phyloP scores from a whole-genome alignment of 371 early-diverging fungal species.

The Nosema muscidifuracis region DNA sequence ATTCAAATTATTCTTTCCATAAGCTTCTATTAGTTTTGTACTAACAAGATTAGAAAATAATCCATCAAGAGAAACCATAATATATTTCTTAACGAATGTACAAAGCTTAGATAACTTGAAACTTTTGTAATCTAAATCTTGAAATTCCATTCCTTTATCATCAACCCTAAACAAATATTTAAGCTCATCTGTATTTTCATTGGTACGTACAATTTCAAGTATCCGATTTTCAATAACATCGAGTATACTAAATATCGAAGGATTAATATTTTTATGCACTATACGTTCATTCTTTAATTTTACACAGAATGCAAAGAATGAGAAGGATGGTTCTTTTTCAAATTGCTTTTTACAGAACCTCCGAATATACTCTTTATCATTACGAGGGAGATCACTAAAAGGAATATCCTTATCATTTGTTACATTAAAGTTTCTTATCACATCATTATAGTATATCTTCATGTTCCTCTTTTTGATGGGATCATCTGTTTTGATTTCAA shows the following conservation, averaged over 20 bases:
- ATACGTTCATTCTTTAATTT: background rate
- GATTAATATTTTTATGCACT: background rate
- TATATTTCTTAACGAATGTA: slow-evolving; percentile 17
- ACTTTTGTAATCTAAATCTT: background rate
- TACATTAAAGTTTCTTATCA: background rate
- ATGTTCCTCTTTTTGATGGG: background rate
- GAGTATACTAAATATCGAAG: background rate
- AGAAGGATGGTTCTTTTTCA: background rate
- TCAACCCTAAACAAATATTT: background rate
- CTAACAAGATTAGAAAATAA: slow-evolving; percentile 5
- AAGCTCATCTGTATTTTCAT: background rate
- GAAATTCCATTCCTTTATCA: background rate
- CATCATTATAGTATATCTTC: background rate
- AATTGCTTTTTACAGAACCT: background rate
- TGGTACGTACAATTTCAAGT: background rate
- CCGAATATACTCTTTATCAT: background rate
- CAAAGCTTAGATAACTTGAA: background rate
- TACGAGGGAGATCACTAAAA: background rate
- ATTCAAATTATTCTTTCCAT: background rate
- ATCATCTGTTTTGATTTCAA: background rate
- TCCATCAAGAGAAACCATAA: slow-evolving; percentile 16
- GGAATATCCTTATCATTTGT: background rate
- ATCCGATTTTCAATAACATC: background rate
- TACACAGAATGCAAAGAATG: background rate
- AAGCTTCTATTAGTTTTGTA: slow-evolving; percentile 5